These are phyloP conservation scores for Artomyces pyxidatus DNA, from an alignment of 768 basidiomycete genomes.

Conservation along the genomic window DNA sequence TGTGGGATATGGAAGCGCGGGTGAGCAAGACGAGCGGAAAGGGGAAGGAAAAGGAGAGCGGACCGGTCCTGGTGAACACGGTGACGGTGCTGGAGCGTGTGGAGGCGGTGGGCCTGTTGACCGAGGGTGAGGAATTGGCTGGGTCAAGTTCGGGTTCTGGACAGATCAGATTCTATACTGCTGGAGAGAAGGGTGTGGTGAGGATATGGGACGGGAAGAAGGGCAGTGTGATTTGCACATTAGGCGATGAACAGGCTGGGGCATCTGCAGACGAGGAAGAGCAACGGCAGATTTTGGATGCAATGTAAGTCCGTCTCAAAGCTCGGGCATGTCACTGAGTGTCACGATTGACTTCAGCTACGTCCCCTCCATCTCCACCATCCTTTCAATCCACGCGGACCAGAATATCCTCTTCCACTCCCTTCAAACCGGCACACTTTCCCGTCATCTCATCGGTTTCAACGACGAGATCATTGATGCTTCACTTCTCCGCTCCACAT, in stretches of 20 bases:
- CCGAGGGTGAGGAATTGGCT: slow-evolving; percentile 38
- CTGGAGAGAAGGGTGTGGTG: slow-evolving; percentile 82
- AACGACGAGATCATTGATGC: slow-evolving; percentile 97
- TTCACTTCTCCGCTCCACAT: slow-evolving; percentile 55
- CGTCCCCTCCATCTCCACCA: slow-evolving; percentile 47
- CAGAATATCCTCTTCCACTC: slow-evolving; percentile 96
- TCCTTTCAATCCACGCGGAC: slow-evolving; percentile 87
- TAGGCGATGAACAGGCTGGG: slow-evolving; percentile 43
- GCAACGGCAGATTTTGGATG: slow-evolving; percentile 74
- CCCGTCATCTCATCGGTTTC: slow-evolving; percentile 87
- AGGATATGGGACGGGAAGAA: slow-evolving; percentile 77
- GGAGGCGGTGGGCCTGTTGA: slow-evolving; percentile 75
- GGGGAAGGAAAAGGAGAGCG: slow-evolving; percentile 37
- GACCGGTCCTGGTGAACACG: slow-evolving; percentile 65
- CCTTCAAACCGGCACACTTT: slow-evolving; percentile 50
- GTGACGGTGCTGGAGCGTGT: slow-evolving; percentile 79
- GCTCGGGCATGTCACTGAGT: neutral
- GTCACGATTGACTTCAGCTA: slow-evolving; percentile 41
- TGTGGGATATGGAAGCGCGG: slow-evolving; percentile 69
- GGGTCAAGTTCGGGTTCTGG: slow-evolving; percentile 32
- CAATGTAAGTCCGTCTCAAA: slow-evolving; percentile 49
- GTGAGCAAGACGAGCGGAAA: slow-evolving; percentile 33
- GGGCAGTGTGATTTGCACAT: slow-evolving; percentile 53
- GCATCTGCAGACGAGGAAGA: slow-evolving; percentile 56
- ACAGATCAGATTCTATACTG: slow-evolving; percentile 71